These are phyloP conservation scores for Cynanchum wilfordii DNA, from an alignment of 257 asterid species.

Conservation along the genomic window DNA sequence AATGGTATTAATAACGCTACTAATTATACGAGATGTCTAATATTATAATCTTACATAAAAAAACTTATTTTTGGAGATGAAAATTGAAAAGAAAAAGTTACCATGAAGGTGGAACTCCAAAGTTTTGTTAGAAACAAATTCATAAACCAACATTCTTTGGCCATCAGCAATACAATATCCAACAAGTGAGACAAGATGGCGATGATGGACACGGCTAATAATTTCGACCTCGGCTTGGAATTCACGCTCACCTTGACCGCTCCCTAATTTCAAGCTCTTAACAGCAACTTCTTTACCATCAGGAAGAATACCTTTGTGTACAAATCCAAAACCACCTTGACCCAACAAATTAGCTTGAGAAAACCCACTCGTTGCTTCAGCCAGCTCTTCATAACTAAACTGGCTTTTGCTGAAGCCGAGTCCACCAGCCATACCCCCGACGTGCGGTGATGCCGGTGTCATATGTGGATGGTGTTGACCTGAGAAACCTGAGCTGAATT, in stretches of 20 bases:
- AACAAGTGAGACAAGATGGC: constrained; percentile 89
- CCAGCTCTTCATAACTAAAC: constrained; percentile 64
- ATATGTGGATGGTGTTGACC: constrained; percentile 25
- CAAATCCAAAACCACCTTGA: constrained; percentile 89
- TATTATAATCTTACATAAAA: no score
- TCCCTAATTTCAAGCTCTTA: constrained; percentile 78
- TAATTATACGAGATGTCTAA: no score
- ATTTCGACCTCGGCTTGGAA: constrained; percentile 96
- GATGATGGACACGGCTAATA: constrained; percentile 93
- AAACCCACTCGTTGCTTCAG: constrained; percentile 57
- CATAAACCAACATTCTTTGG: constrained; percentile 76
- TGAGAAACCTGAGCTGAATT: constrained; percentile 33
- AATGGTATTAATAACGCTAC: no score
- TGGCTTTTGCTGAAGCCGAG: constrained; percentile 38
- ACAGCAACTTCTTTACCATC: constrained; percentile 64
- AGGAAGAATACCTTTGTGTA: constrained; percentile 64
- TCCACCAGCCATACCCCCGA: constrained; percentile 20
- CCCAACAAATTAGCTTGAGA: constrained; percentile 66
- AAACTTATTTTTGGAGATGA: no score
- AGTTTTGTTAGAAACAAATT: constrained; percentile 71
- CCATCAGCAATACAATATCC: constrained; percentile 73
- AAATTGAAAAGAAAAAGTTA: constrained; percentile 6
- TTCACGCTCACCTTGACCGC: constrained; percentile 95
- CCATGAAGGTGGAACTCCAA: constrained; percentile 87
- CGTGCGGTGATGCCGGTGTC: constrained; percentile 32